A percentile compares a stretch with the other conserved stretches of the same genome.
Conservation (phyloP, 2,329 filamentous ascomycete species). For the Lachnellula subtilissima region DNA sequence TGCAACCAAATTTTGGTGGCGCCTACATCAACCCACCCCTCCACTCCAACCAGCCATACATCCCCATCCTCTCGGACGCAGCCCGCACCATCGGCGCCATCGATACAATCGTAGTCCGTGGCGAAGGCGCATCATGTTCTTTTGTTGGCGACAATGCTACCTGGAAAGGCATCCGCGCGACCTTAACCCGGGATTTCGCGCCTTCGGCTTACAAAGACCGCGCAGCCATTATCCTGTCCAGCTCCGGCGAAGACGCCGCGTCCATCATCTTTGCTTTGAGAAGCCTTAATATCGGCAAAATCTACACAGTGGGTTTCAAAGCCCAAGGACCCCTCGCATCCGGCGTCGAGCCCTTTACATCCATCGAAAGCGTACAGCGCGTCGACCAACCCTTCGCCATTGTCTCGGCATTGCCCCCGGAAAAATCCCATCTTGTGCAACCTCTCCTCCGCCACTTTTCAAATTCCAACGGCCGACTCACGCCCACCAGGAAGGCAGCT, state of each 20-base stretch:
- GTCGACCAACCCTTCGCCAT: conserved; percentile 78
- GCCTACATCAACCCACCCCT: conserved; percentile 75
- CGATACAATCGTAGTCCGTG: conserved; percentile 70
- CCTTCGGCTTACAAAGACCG: conserved; percentile 75
- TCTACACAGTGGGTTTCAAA: conserved; percentile 81
- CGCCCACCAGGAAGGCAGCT: conserved; percentile 17
- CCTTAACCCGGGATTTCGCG: conserved; percentile 74
- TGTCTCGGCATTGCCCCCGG: conserved; percentile 70
- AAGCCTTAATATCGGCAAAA: conserved; percentile 69
- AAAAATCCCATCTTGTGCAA: conserved; percentile 73
- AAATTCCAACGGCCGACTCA: conserved; percentile 29
- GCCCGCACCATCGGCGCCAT: conserved; percentile 74
- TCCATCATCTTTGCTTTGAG: conserved; percentile 74
- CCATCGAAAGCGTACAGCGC: conserved; percentile 74
- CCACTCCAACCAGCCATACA: conserved; percentile 51
- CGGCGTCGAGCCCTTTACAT: conserved; percentile 59
- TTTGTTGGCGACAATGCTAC: conserved; percentile 77
- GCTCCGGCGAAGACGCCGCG: conserved; percentile 68
- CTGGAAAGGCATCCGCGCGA: conserved; percentile 81
- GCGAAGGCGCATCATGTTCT: conserved; percentile 43
- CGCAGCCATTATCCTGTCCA: conserved; percentile 70
- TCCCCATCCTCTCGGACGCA: conserved; percentile 66
- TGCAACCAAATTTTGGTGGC: conserved; percentile 72
- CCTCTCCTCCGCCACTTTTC: conserved; percentile 73
- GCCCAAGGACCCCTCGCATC: conserved; percentile 57